Percentiles rank a stretch among this genome's conserved stretches.
Evolutionary conservation across 1,139 yeast genomes (phyloP).

Genomic region (Yamadazyma dendronema): DNA sequence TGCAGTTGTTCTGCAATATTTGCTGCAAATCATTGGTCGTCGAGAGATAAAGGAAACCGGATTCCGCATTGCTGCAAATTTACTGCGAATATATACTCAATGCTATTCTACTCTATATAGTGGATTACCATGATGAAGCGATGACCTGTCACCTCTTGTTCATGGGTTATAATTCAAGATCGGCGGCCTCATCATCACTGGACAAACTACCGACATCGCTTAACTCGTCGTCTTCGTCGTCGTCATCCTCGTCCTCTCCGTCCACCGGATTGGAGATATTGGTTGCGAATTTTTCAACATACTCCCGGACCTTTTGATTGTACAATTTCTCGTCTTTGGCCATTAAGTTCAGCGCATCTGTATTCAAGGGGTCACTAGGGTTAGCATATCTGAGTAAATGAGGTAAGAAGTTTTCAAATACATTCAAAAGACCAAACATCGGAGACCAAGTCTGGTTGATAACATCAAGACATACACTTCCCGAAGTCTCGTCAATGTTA

Average conservation of each 20-base stretch:
- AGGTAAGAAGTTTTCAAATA: slow-evolving; percentile 91
- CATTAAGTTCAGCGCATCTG: slow-evolving; percentile 85
- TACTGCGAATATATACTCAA: no score
- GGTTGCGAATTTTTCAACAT: slow-evolving; percentile 73
- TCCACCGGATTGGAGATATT: slow-evolving; percentile 35
- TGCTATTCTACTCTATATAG: background rate
- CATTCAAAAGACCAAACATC: slow-evolving; percentile 87
- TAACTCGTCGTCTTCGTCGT: slow-evolving; percentile 45
- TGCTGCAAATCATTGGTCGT: background rate
- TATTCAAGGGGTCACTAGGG: slow-evolving; percentile 90
- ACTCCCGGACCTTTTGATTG: slow-evolving; percentile 65
- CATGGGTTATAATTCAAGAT: slow-evolving; percentile 12
- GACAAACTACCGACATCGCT: slow-evolving; percentile 51
- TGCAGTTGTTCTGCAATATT: no score
- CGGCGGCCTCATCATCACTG: slow-evolving; percentile 42
- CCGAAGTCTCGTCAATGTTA: slow-evolving; percentile 85
- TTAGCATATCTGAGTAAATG: slow-evolving; percentile 90
- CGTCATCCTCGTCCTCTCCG: slow-evolving; percentile 40
- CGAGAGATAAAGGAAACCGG: background rate
- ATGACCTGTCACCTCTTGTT: background rate
- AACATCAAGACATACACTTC: slow-evolving; percentile 93
- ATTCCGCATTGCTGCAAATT: slow-evolving; percentile 3
- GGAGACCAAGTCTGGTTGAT: slow-evolving; percentile 99
- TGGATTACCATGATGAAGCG: background rate
- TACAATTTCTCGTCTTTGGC: slow-evolving; percentile 69